phyloP scores from a whole-genome alignment of 2,329 filamentous ascomycete genomes.

The Trichoderma koningii region DNA sequence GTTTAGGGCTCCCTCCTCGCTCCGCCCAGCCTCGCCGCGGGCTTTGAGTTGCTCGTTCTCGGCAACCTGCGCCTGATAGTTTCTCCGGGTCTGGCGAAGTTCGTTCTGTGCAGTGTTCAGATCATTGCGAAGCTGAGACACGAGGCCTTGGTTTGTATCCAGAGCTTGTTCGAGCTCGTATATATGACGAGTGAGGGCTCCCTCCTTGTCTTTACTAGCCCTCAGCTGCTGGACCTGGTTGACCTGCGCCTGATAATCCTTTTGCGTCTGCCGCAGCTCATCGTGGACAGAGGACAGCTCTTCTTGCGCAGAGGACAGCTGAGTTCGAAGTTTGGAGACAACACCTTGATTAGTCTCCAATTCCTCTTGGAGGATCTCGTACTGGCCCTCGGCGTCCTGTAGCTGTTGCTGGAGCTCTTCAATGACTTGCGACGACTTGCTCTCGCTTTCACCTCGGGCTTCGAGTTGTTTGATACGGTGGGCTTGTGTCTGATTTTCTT shows the following conservation, averaged over 20 bases:
- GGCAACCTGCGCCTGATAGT: slow-evolving; percentile 62
- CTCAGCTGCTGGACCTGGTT: slow-evolving; percentile 77
- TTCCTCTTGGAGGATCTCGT: too few species aligned
- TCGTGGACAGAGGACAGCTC: slow-evolving; percentile 69
- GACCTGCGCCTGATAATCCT: slow-evolving; percentile 61
- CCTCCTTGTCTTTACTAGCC: slow-evolving; percentile 64
- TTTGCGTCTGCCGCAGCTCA: slow-evolving; percentile 67
- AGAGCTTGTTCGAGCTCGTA: slow-evolving; percentile 73
- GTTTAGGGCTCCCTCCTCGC: slow-evolving; percentile 71
- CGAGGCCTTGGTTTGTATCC: slow-evolving; percentile 62
- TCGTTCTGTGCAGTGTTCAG: slow-evolving; percentile 68
- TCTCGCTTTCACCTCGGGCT: slow-evolving; percentile 46
- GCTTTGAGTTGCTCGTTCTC: slow-evolving; percentile 75
- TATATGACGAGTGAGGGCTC: slow-evolving; percentile 71
- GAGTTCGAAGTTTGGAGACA: slow-evolving; percentile 61
- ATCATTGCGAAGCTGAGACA: slow-evolving; percentile 68
- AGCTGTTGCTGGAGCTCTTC: too few species aligned
- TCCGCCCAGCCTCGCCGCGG: slow-evolving; percentile 66
- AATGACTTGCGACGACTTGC: too few species aligned
- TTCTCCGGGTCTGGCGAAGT: slow-evolving; percentile 66
- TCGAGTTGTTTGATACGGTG: slow-evolving; percentile 77
- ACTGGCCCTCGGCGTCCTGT: too few species aligned
- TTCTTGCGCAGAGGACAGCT: slow-evolving; percentile 29
- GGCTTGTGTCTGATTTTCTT: slow-evolving; percentile 61
- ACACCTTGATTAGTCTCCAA: slow-evolving; percentile 66